Base-by-base conservation (phyloP, 2,329 filamentous ascomycete species). In the Neofusicoccum cordaticola region DNA sequence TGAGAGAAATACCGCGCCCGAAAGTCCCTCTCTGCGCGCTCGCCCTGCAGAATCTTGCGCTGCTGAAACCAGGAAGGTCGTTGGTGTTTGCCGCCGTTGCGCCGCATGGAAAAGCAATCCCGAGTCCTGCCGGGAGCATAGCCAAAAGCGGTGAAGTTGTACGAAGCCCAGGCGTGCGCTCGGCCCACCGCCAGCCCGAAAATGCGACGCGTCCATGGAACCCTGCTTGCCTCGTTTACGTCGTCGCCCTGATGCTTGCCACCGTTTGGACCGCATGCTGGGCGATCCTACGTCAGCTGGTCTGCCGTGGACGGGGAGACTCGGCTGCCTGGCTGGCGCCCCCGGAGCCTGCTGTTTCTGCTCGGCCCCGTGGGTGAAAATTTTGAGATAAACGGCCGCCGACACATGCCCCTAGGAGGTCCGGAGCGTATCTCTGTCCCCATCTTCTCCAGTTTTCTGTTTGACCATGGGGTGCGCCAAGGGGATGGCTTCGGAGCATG, bases 371-470 rank as follows among this genome's bases (percentile, higher is more conserved):
- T 35, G 9, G 42, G 17, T 17, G 42, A 60, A 60, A 39, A 60
- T 42, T 19, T 19, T 45, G 44, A 60, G 56, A 48, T 60, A 19
- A 19, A 37, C 37, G 37, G 22, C n/a, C 42, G 56, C 13, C 42
- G 56, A 22, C 42, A 60, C 41, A 45, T 45, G 39, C 41, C 56
- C 42, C 47, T 42, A 47, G 56, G 56, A 60, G 56, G 17, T 37
- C 56, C 56, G 56, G 56, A 37, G 41, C 41, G 7, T 17, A 37
- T 60, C 42, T 47, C n/a, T 45, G 42, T 47, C 41, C 27, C 41
- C 42, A 47, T 31, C 31, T 60, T 60, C 56, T 47, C 56, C 42
- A 60, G n/a, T 60, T 48, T 60, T 60, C 42, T 47, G 56, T 60
- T 60, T 47, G 56, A 48, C 56, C 56, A 60, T 60, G 42, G 42